A percentile compares a stretch with the other conserved stretches of the same genome.
Evolutionary conservation across 2,329 filamentous ascomycete genomes (phyloP).

Genomic region (Ophiostoma ips): DNA sequence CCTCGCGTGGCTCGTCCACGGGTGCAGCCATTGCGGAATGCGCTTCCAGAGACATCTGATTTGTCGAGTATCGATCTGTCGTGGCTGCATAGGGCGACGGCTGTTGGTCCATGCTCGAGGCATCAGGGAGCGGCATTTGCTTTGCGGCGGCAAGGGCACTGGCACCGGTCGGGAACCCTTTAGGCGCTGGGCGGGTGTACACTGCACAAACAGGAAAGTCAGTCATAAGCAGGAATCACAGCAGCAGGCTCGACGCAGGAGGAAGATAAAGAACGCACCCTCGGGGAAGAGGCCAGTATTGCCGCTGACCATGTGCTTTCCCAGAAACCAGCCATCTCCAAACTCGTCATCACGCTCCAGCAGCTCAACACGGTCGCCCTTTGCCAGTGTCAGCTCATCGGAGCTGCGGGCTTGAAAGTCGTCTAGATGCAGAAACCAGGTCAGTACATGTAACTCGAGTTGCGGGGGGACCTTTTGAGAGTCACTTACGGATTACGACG

Average conservation of each 20-base stretch:
- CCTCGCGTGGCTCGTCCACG: neutral
- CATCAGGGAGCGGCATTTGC: slow-evolving; percentile 5
- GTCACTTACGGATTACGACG: slow-evolving; percentile 55
- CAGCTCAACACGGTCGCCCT: slow-evolving; percentile 72
- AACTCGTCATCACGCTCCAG: slow-evolving; percentile 81
- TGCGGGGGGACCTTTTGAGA: neutral
- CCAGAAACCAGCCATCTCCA: slow-evolving; percentile 75
- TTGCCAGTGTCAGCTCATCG: slow-evolving; percentile 79
- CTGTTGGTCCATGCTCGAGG: neutral
- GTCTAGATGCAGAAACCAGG: slow-evolving; percentile 41
- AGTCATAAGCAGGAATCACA: slow-evolving; percentile 19
- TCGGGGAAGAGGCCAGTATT: slow-evolving; percentile 72
- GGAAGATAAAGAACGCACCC: slow-evolving; percentile 36
- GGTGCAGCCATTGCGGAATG: slow-evolving; percentile 11
- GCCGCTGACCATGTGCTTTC: slow-evolving; percentile 56
- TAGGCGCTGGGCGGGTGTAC: slow-evolving; percentile 47
- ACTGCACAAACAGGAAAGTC: slow-evolving; percentile 23
- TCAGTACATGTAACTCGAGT: neutral
- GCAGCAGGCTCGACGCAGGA: neutral
- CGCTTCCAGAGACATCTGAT: neutral
- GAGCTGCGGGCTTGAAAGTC: slow-evolving; percentile 84
- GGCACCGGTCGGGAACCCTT: slow-evolving; percentile 19
- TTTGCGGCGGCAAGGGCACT: slow-evolving; percentile 15
- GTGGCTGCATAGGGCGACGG: neutral
- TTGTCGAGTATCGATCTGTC: neutral